These are phyloP conservation scores for Cicer pinnatifidum DNA, from an alignment of 306 rosid species.

Conservation along the genomic window DNA sequence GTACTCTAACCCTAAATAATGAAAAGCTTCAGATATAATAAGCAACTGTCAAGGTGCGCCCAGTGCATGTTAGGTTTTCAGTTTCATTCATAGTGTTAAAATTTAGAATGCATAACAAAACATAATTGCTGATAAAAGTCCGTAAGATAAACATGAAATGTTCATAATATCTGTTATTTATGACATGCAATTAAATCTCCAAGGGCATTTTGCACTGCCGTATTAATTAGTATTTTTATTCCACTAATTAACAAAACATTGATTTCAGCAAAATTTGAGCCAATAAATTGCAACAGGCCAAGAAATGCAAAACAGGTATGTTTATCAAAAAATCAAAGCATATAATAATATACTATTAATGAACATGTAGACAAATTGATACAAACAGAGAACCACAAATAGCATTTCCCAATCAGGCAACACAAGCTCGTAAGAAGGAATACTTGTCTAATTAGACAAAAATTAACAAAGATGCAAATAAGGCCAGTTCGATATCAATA, in stretches of 20 bases:
- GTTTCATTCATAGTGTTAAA: too few relatives aligned
- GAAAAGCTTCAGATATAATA: not conserved
- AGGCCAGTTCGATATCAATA: not conserved
- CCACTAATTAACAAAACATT: not conserved
- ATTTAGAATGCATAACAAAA: not conserved
- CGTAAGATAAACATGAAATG: not conserved
- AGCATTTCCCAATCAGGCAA: constrained; percentile 1
- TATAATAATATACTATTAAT: not conserved
- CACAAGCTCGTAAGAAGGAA: not conserved
- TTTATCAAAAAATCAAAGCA: not conserved
- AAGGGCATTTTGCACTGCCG: not conserved
- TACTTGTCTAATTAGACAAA: not conserved
- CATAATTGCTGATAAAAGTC: not conserved
- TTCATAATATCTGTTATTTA: not conserved
- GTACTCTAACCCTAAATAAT: not conserved
- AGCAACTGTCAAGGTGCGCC: too few relatives aligned
- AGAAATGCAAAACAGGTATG: too few relatives aligned
- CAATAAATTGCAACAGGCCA: too few relatives aligned
- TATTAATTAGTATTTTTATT: not conserved
- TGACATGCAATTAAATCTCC: not conserved
- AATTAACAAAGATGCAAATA: constrained; percentile 12
- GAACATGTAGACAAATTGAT: not conserved
- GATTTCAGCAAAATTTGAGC: not conserved
- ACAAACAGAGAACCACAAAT: not conserved
- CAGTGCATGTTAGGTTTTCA: too few relatives aligned